Conservation (phyloP, 2,329 filamentous ascomycete genomes). For the Cryphonectria japonica region DNA sequence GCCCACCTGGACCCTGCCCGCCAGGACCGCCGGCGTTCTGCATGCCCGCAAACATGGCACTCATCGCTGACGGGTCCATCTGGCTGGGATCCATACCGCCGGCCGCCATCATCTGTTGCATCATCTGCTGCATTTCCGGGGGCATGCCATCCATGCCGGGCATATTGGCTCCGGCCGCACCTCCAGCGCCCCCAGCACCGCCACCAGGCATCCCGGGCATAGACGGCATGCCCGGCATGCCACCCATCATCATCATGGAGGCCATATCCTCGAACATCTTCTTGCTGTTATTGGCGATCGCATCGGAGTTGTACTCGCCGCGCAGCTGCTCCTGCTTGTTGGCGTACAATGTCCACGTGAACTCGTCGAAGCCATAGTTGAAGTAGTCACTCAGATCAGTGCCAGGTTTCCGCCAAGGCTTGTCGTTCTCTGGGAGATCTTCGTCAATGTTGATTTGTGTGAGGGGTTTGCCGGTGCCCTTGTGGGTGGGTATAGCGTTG, state of each 20-base stretch:
- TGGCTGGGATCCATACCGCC: conserved; percentile 67
- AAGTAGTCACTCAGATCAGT: conserved; percentile 97
- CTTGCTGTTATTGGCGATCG: conserved; percentile 67
- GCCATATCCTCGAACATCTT: conserved; percentile 77
- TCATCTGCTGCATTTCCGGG: conserved; percentile 69
- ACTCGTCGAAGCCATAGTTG: conserved; percentile 99
- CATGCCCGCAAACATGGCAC: conserved; percentile 64
- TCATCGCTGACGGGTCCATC: conserved; percentile 64
- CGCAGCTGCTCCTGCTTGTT: conserved; percentile 82
- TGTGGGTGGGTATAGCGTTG: conserved; percentile 79
- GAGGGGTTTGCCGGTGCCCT: conserved; percentile 78
- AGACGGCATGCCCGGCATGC: conserved; percentile 42
- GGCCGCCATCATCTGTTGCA: conserved; percentile 69
- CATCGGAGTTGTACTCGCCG: conserved; percentile 72
- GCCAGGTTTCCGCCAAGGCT: conserved; percentile 93
- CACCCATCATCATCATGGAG: conserved; percentile 68
- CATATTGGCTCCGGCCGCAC: conserved; percentile 44
- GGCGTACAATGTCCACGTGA: conserved; percentile 95
- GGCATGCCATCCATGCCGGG: conserved; percentile 66
- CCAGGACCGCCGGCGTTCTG: conserved; percentile 50
- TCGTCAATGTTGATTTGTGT: conserved; percentile 76
- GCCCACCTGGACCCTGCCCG: conserved; percentile 50
- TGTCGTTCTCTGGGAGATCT: conserved; percentile 78
- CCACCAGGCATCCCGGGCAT: conserved; percentile 45
- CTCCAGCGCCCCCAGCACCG: conserved; percentile 35